Base-by-base conservation (phyloP, 108 stramenopile species). In the Skeletonema marinoi region DNA sequence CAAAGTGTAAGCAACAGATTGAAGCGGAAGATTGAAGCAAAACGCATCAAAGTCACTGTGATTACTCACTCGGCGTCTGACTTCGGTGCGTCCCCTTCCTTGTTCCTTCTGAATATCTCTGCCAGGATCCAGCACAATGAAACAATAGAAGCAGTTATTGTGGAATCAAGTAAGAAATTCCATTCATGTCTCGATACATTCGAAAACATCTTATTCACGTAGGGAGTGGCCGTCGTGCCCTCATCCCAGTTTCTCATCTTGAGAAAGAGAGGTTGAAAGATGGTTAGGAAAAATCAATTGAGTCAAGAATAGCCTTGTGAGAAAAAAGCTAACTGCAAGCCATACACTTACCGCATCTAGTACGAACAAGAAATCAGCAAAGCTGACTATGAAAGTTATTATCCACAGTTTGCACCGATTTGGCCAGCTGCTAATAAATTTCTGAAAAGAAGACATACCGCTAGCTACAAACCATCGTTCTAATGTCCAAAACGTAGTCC, bases 391-490 rank as follows among this genome's bases (percentile, higher is more conserved):
- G 42, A 87, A 80, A 29, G 88, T 85, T 1, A 88, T 74, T 62
- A 91, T 87, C 90, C 90, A 93, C 32, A 85, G 78, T 11, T 90
- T 89, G 41, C 89, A 81, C 35, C 93, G 85, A 66, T 89, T 82
- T 1, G 93, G 93, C 93, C 90, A 91, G 35, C 81, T 79, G 9
- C 83, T 68, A 14, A 93, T 71, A 59, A 90, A 91, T 10, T 65
- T 35, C 50, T 89, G 65, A 19, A 91, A 59, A 33, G 86, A 78
- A 2, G 86, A 65, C 50, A 58, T 78, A 4, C 85, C 90, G 54
- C 65, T 68, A 32, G 85, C 80, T 9, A 85, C 80, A 54, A 85
- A 73, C 85, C 89, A 91, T 16, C 78, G 59, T 46, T 93, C 93
- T 56, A 90, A 33, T 30, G 67, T 80, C 77, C 83, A 88, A 16